phyloP scores from a whole-genome alignment of 192 early-diverging fungal genomes.

The Backusella westeae region DNA sequence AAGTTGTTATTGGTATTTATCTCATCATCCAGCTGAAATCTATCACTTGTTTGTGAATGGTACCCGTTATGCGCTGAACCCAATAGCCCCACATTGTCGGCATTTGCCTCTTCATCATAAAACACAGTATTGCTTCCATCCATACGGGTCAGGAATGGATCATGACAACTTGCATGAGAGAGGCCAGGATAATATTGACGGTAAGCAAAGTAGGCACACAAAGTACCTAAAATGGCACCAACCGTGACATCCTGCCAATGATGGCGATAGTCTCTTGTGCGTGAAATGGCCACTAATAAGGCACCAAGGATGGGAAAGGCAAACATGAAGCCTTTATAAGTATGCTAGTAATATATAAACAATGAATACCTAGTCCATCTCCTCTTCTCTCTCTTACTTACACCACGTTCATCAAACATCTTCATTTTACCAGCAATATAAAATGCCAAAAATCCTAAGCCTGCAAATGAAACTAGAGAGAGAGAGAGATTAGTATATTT shows the following conservation, averaged over 20 bases:
- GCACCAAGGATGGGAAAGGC: slow-evolving; percentile 38
- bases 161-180: not conserved
- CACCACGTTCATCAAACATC: slow-evolving; percentile 61
- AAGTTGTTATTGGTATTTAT: not conserved
- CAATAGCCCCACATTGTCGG: not conserved
- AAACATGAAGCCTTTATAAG: slow-evolving; percentile 66
- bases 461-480: slow-evolving; percentile 63
- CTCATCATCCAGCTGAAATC: not conserved
- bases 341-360: slow-evolving; percentile 31
- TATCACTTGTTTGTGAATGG: not conserved
- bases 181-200: slow-evolving; percentile 61
- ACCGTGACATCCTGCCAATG: slow-evolving; percentile 62
- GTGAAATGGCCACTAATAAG: slow-evolving; percentile 53
- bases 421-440: slow-evolving; percentile 73
- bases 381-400: slow-evolving; percentile 3
- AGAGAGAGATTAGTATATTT: not conserved
- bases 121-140: not conserved
- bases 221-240: slow-evolving; percentile 34
- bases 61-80: not conserved
- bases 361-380: not conserved
- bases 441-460: slow-evolving; percentile 64
- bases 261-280: slow-evolving; percentile 64
- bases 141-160: not conserved
- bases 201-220: slow-evolving; percentile 59
- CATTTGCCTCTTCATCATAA: not conserved